These are phyloP conservation scores for Ceratobasidium theobromae DNA, from an alignment of 1,284 basidiomycete genomes.

Conservation along the genomic window DNA sequence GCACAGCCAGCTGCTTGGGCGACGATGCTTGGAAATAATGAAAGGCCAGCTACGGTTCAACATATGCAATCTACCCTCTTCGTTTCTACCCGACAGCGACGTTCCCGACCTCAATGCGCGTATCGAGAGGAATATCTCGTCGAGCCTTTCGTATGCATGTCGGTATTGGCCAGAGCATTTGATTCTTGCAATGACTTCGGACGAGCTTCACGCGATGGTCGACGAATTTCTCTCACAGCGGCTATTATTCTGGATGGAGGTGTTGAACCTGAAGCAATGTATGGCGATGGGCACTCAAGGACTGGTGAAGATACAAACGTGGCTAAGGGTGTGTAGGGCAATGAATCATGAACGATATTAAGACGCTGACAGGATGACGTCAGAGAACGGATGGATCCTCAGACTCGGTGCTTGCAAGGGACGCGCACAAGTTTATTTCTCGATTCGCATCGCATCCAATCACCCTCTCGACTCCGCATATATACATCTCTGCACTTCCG, in stretches of 20 bases:
- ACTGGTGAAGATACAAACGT: not conserved
- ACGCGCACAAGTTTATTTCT: not conserved
- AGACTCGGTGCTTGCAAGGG: not conserved
- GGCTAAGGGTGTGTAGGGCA: not conserved
- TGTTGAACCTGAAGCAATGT: slow-evolving; percentile 6
- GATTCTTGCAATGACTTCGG: not conserved
- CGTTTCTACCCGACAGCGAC: too few relatives aligned
- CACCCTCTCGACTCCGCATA: not conserved
- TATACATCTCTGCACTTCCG: slow-evolving; percentile 9
- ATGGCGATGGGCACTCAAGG: not conserved
- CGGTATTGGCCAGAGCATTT: slow-evolving; percentile 2
- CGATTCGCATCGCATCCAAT: not conserved
- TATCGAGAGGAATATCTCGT: too few relatives aligned
- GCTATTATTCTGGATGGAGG: slow-evolving; percentile 14
- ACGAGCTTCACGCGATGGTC: not conserved
- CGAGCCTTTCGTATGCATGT: slow-evolving; percentile 4
- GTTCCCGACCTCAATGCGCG: too few relatives aligned
- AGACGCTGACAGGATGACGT: not conserved
- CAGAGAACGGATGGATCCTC: not conserved
- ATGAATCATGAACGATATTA: not conserved
- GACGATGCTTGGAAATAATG: too few relatives aligned
- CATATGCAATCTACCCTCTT: too few relatives aligned
- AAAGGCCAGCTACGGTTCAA: too few relatives aligned
- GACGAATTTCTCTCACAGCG: not conserved
- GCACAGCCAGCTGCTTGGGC: too few relatives aligned